Base-by-base conservation (phyloP, 2,329 filamentous ascomycete species). In the Coniella lustricola region DNA sequence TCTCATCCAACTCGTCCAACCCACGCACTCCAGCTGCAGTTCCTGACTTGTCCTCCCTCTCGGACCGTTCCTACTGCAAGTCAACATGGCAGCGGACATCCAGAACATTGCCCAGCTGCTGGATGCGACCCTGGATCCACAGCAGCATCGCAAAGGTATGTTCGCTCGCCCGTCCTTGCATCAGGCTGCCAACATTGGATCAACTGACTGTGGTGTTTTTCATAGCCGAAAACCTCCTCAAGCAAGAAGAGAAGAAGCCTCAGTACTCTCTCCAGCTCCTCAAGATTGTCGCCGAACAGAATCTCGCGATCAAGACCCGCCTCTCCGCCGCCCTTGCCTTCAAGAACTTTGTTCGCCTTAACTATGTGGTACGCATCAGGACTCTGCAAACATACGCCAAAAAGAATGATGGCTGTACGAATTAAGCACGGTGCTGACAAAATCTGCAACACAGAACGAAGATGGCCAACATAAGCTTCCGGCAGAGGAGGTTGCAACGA, bases 341-440 rank as follows among this genome's bases (percentile, higher is more conserved):
- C 79, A 98, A 98, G 72, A 98, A 98, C 73, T 95, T 95, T 67
- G 90, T 98, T 62, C 86, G 87, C 67, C 82, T 86, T 63, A 93
- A 90, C 74, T 98, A 94, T 81, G 87, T 89, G 59, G 82, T 85
- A 69, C 58, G 80, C 32, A 14, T n/a, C n/a, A n/a, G n/a, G n/a
- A n/a, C n/a, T n/a, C n/a, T n/a, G n/a, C n/a, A n/a, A n/a, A n/a
- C n/a, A n/a, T n/a, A n/a, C n/a, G n/a, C n/a, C n/a, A n/a, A n/a
- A n/a, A n/a, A n/a, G n/a, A n/a, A n/a, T n/a, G 8, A 33, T 13
- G 8, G 7, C 7, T 32, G 33, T 16, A 12, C 22, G 17, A 18
- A 2, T 2, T 21, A 7, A 25, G 49, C 17, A 14, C 18, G 34
- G 10, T 14, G 14, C 33, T 51, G 44, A 55, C 49, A 20, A 18